Evolutionary conservation across 495 filamentous ascomycete species (phyloP).

Genomic region (Bacidia rubella): DNA sequence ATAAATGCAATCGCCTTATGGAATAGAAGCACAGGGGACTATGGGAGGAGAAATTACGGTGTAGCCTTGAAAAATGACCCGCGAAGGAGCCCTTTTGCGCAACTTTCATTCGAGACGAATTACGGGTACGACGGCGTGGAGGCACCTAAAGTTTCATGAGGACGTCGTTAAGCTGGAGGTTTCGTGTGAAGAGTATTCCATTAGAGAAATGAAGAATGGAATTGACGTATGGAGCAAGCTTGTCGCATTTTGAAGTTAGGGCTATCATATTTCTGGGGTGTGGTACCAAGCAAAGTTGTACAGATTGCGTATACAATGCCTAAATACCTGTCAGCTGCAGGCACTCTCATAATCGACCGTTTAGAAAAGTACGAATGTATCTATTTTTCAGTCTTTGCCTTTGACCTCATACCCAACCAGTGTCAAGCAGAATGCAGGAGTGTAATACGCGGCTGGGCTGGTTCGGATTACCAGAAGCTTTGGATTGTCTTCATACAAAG

Average conservation of each 20-base stretch:
- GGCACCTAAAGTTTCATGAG: not conserved
- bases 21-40: not conserved
- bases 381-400: conserved; percentile 56
- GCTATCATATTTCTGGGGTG: too few species aligned
- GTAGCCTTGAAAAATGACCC: not conserved
- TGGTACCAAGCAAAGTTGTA: too few species aligned
- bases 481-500: conserved; percentile 44
- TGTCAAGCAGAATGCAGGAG: conserved; percentile 28
- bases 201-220: too few species aligned
- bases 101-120: not conserved
- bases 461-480: conserved; percentile 72
- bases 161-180: not conserved
- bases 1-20: not conserved
- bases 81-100: not conserved
- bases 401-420: conserved; percentile 59
- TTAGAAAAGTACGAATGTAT: too few species aligned
- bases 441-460: conserved; percentile 45
- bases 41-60: not conserved
- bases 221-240: too few species aligned
- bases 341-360: too few species aligned
- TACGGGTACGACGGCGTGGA: too few species aligned
- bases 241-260: too few species aligned
- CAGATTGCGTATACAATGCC: too few species aligned
- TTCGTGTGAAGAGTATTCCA: not conserved
- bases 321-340: too few species aligned